Base-by-base conservation (phyloP, 768 basidiomycete species). In the Aureoboletus auriporus region DNA sequence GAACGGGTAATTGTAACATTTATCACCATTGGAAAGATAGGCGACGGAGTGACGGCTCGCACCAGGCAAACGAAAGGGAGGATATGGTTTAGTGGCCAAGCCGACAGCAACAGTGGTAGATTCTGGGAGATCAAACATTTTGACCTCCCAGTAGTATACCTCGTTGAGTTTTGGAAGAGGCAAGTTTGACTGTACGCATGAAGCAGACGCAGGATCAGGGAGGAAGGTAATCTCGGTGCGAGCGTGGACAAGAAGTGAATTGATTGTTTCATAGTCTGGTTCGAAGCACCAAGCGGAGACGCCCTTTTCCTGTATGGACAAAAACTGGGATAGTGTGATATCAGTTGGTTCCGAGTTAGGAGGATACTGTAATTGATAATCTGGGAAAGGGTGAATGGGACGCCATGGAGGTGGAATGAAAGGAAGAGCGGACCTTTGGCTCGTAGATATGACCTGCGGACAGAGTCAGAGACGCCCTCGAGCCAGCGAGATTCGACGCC, bases 201-300 rank as follows among this genome's bases (percentile, higher is more conserved):
- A 94, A 2, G 91, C 87, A 16, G 93, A 92, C 28, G 90, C 86
- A 20, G 96, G 94, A 62, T 94, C 88, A n/a, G 90, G 86, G 51
- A 99, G 86, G 71, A 99, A 99, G 6, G 94, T 96, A 58, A 99
- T 88, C 71, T 99, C 96, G 0, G 96, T 99, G 42, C 96, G 84
- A 17, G 90, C 84, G 59, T 96, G 93, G 42, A 99, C 95, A 36
- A 97, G 79, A 39, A 98, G 77, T 8, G 90, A 92, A 54, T 89
- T 86, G 65, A 93, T 82, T 45, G 91, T 86, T 69, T 98, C 94
- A 65, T 94, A 97, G 66, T 98, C 96, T 31, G 96, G 96, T 67
- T 99, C 96, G 64, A 99, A 99, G 34, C 84, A 93, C 96, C 96
- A 99, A 14, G 96, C 96, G 26, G 94, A 95, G 39, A 99, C 95